Evolutionary conservation across 805 yeast species (phyloP).

Genomic region (Metschnikowia hibisci): DNA sequence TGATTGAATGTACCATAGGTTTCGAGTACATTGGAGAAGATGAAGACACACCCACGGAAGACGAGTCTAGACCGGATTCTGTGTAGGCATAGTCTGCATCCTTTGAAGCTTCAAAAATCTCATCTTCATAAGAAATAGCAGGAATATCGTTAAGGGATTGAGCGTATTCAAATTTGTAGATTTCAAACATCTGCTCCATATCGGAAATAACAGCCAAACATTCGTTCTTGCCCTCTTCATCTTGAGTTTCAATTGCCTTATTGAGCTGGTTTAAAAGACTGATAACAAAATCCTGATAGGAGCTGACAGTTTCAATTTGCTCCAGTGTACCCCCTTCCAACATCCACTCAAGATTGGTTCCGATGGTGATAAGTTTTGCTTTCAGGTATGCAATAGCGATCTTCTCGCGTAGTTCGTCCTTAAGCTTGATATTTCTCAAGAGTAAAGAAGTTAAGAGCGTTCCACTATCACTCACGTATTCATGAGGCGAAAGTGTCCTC

Average conservation of each 20-base stretch:
- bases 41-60: slow-evolving; percentile 21
- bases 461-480: slow-evolving; percentile 51
- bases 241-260: slow-evolving; percentile 48
- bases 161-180: slow-evolving; percentile 37
- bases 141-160: slow-evolving; percentile 16
- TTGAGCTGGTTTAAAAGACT: slow-evolving; percentile 57
- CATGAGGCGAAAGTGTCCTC: slow-evolving; percentile 39
- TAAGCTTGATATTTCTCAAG: slow-evolving; percentile 45
- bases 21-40: slow-evolving; percentile 22
- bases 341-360: slow-evolving; percentile 54
- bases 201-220: slow-evolving; percentile 65
- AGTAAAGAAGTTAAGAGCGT: slow-evolving; percentile 44
- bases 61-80: slow-evolving; percentile 28
- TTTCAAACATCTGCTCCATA: slow-evolving; percentile 70
- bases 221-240: slow-evolving; percentile 57
- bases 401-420: slow-evolving; percentile 48
- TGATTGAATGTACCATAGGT: slow-evolving; percentile 40
- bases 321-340: slow-evolving; percentile 36
- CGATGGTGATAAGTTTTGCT: slow-evolving; percentile 61
- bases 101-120: background rate
- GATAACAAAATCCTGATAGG: slow-evolving; percentile 58
- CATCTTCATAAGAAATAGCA: background rate
- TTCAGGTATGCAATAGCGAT: slow-evolving; percentile 59
- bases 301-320: slow-evolving; percentile 26
- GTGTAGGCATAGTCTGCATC: slow-evolving; percentile 17